Percentiles rank a stretch among this genome's conserved stretches.
phyloP scores from a whole-genome alignment of 345 rosid species.

The Aquilaria yunnanensis region DNA sequence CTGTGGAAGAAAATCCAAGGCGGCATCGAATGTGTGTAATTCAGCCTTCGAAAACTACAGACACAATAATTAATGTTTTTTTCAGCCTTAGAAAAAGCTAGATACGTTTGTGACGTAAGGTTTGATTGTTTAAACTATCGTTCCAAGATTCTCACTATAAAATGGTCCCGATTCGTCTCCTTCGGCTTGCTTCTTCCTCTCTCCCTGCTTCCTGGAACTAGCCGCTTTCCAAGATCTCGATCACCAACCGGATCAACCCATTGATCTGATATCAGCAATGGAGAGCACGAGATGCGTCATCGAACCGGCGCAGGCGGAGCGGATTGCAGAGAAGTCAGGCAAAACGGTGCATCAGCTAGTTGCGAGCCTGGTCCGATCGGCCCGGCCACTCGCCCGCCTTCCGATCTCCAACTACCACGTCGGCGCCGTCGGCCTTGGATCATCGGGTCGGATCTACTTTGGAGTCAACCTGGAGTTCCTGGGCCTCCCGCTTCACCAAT shows the following conservation, averaged over 20 bases:
- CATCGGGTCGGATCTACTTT: constrained; percentile 81
- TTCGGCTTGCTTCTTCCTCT: neutral
- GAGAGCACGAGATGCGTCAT: constrained; percentile 57
- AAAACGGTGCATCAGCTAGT: constrained; percentile 51
- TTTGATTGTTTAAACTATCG: too few relatives aligned
- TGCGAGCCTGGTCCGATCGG: constrained; percentile 57
- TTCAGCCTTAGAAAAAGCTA: too few relatives aligned
- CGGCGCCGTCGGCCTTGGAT: constrained; percentile 78
- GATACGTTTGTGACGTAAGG: too few relatives aligned
- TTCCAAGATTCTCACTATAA: constrained; percentile 1
- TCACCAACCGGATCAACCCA: constrained; percentile 23
- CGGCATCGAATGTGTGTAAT: too few relatives aligned
- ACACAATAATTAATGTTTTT: too few relatives aligned
- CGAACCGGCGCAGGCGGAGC: constrained; percentile 55
- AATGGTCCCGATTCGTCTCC: neutral
- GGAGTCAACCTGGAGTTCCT: constrained; percentile 91
- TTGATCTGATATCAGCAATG: constrained; percentile 19
- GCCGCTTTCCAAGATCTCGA: neutral
- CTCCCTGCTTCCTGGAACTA: neutral
- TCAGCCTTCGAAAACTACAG: too few relatives aligned
- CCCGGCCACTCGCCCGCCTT: constrained; percentile 64
- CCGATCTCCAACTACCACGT: constrained; percentile 81
- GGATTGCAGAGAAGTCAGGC: constrained; percentile 53
- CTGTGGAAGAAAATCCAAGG: too few relatives aligned
- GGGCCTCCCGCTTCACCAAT: constrained; percentile 82